Percentiles rank a stretch among this genome's conserved stretches.
Evolutionary conservation across 495 filamentous ascomycete genomes (phyloP).

Genomic region (Xylaria telfairii): DNA sequence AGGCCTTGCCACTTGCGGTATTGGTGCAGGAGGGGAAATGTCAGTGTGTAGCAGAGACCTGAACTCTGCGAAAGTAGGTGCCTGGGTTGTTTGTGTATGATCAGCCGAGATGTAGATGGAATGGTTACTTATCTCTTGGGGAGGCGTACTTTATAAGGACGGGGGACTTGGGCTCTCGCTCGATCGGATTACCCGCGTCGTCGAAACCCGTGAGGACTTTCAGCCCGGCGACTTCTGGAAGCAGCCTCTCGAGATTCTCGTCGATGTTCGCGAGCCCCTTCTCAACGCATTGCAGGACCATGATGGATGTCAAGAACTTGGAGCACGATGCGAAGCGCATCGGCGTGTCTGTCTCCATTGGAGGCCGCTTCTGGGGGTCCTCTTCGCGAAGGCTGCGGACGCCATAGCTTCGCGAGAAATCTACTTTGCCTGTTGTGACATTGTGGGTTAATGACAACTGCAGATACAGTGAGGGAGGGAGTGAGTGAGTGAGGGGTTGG

Average conservation of each 20-base stretch:
- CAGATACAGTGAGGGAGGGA: neutral
- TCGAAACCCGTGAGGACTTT: slow-evolving; percentile 48
- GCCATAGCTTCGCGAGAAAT: slow-evolving; percentile 24
- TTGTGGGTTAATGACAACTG: neutral
- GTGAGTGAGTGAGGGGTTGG: neutral
- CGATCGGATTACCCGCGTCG: slow-evolving; percentile 36
- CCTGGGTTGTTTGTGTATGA: neutral
- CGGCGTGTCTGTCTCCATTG: slow-evolving; percentile 14
- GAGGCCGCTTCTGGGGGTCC: slow-evolving; percentile 18
- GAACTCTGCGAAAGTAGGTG: slow-evolving; percentile 54
- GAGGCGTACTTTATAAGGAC: slow-evolving; percentile 34
- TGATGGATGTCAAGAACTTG: slow-evolving; percentile 58
- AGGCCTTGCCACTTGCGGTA: slow-evolving; percentile 38
- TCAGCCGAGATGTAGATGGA: neutral
- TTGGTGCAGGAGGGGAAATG: slow-evolving; percentile 36
- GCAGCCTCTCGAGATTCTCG: slow-evolving; percentile 40
- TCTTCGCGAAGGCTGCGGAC: slow-evolving; percentile 14
- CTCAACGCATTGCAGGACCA: slow-evolving; percentile 56
- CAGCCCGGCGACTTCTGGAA: slow-evolving; percentile 47
- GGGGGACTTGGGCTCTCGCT: slow-evolving; percentile 37
- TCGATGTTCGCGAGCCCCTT: slow-evolving; percentile 47
- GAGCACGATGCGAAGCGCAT: slow-evolving; percentile 53
- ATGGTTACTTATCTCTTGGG: slow-evolving; percentile 1
- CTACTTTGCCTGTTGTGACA: slow-evolving; percentile 15
- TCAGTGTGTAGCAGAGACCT: slow-evolving; percentile 51